Base-by-base conservation (phyloP, 441 rosid species). In the Syzygium syzygioides region DNA sequence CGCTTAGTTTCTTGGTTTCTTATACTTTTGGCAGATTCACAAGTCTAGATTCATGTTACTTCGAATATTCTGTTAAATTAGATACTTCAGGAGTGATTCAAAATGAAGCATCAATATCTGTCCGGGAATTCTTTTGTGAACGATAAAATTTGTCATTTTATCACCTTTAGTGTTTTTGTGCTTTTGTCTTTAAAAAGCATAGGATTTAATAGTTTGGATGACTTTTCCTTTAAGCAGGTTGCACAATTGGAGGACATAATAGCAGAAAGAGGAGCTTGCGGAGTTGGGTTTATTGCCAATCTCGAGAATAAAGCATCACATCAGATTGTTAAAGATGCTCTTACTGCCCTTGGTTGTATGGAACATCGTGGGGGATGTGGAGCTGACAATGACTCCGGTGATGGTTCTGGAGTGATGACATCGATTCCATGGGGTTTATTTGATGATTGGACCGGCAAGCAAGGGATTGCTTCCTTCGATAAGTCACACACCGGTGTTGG, bases 291-390 rank as follows among this genome's bases (percentile, higher is more conserved):
- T 91, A 96, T 98, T 94, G 98, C 99, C 37, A 96, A 97, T 93
- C 92, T 98, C 91, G 98, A 98, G 86, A 98, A 97, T 87, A 96
- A 92, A 91, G 94, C 98, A 89, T 96, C 99, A 53, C 96, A 96
- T 94, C 93, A 92, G 91, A 94, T 96, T 59, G 93, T 96, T 86
- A 91, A 93, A 87, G 98, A 97, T 94, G 99, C 99, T 86, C 98
- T 98, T 90, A 90, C 90, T 57, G 99, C 99, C 89, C 99, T 98
- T 89, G 96, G 99, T 64, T 98, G 99, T 92, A 98, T 98, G 99
- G 99, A 98, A 91, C 99, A 98, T 92, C 99, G 99, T 89, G 99
- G 99, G 52, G 99, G 99, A 55, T 98, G 99, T 92, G 99, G 99
- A 89, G 96, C 99, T 89, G 99, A 98, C 91, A 97, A 96, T 92